Base-by-base conservation (phyloP, 2,329 filamentous ascomycete species). In the Arthrobotrys pseudoclavata region DNA sequence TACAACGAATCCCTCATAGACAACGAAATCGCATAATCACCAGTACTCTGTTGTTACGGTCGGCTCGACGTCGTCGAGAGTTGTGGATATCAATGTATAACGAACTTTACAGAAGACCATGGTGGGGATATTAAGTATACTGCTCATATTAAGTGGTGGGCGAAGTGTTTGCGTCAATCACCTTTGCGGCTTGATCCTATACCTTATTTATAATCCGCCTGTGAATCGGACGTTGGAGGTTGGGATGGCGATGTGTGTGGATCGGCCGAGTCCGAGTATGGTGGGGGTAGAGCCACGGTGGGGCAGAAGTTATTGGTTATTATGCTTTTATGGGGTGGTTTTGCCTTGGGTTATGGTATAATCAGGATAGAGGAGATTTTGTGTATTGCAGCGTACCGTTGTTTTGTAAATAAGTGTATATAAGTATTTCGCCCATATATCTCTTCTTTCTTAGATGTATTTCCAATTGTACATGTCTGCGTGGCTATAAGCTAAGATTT, bases 31-130 rank as follows among this genome's bases (percentile, higher is more conserved):
- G 37, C 52, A 47, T n/a, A 71, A 15, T 48, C 68, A 7, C 57
- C 64, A 0, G 18, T 31, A 2, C 20, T 15, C 4, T 71, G 68
- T 22, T 71, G 68, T 45, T 24, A 63, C 6, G 57, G 68, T 3
- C 37, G 68, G 5, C 42, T 71, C n/a, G 68, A 71, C n/a, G 37
- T 48, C 4, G 68, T 63, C 7, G 68, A 71, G 13, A 57, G 57
- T 5, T 71, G 68, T 37, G 68, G 68, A 20, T 71, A 71, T 24
- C 68, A 71, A 10, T 71, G 68, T 37, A 71, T 71, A 18, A 24
- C 31, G 2, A 63, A 71, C 9, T 47, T 45, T 26, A 63, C 68
- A 15, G 26, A 45, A 20, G 42, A 20, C n/a, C 42, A 52, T 13
- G 52, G 9, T 1, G 45, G 31, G n/a, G n/a, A 18, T 13, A 4